Base-by-base conservation (phyloP, 1,284 basidiomycete species). In the Mycena sp. region DNA sequence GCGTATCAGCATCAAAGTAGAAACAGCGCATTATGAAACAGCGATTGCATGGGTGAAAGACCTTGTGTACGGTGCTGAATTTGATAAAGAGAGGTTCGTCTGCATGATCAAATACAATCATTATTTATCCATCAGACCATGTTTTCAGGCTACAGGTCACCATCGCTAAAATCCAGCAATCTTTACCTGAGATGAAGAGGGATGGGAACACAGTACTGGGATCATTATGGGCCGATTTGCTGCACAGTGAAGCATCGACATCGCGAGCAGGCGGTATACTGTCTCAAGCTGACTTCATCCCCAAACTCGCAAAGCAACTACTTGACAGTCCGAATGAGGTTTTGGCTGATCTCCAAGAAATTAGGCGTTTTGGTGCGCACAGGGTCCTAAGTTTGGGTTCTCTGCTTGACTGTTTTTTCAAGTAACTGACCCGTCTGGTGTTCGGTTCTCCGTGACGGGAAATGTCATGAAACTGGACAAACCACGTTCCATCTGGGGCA, bases 111-210 rank as follows among this genome's bases (percentile, higher is more conserved):
- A 19, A 16, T 14, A 37, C 21, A 49, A 45, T 21, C 10, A 29
- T 52, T 28, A 10, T 53, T 65, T 32, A 23, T 35, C 40, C 12
- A 45, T 45, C 28, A 23, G 32, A n/a, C 68, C 45, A 6, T 58
- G 26, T 16, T 48, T 53, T 35, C 69, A 95, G 95, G 54, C 81
- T 99, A 35, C 88, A 91, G 71, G 90, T 99, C 43, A 90, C 89
- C 43, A 83, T 94, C 41, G 94, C 95, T 25, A 99, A 99, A 79
- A 87, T 95, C 53, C 87, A 93, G 43, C 97, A 99, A 76, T 90
- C 90, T 26, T 82, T 99, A n/a, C 98, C 98, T 0, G 91, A 96
- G 72, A 84, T 94, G 73, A 99, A 99, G 83, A 87, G 98, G 46
- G 92, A 95, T 71, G 98, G 96, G 1, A 87, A 83, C 71, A 90